Percentiles rank a stretch among this genome's conserved stretches.
phyloP scores from a whole-genome alignment of 1,284 basidiomycete genomes.

The Chondrostereum purpureum region DNA sequence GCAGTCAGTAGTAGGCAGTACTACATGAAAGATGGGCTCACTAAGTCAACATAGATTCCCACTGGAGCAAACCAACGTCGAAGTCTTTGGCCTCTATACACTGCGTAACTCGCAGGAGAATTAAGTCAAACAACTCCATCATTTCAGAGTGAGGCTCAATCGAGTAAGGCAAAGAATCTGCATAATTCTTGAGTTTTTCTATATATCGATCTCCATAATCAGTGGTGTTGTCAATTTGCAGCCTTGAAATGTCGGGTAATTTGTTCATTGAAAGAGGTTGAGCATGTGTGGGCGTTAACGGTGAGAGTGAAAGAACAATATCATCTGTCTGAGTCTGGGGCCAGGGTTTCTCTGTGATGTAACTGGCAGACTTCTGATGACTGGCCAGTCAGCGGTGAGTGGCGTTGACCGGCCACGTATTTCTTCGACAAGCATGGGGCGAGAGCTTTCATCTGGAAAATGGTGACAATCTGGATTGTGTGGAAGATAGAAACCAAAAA shows the following conservation, averaged over 20 bases:
- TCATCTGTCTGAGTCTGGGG: no score
- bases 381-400: neutral
- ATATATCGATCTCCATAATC: constrained; percentile 39
- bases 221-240: constrained; percentile 28
- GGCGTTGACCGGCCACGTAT: neutral
- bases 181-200: constrained; percentile 54
- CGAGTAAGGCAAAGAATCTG: constrained; percentile 69
- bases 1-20: constrained; percentile 1
- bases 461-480: no score
- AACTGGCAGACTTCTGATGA: constrained; percentile 10
- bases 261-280: constrained; percentile 4
- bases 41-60: constrained; percentile 75
- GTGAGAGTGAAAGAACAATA: constrained; percentile 18
- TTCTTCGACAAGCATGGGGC: no score
- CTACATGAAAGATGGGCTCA: constrained; percentile 30
- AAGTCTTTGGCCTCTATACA: constrained; percentile 78
- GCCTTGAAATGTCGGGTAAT: neutral
- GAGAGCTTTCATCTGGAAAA: no score
- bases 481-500: no score
- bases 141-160: constrained; percentile 78
- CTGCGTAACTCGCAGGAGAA: constrained; percentile 64
- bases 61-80: constrained; percentile 69
- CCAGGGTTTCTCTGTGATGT: no score
- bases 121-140: constrained; percentile 75
- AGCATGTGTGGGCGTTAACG: constrained; percentile 16